These are phyloP conservation scores for Kuraishia ogatae DNA, from an alignment of 805 yeast species.

Conservation along the genomic window DNA sequence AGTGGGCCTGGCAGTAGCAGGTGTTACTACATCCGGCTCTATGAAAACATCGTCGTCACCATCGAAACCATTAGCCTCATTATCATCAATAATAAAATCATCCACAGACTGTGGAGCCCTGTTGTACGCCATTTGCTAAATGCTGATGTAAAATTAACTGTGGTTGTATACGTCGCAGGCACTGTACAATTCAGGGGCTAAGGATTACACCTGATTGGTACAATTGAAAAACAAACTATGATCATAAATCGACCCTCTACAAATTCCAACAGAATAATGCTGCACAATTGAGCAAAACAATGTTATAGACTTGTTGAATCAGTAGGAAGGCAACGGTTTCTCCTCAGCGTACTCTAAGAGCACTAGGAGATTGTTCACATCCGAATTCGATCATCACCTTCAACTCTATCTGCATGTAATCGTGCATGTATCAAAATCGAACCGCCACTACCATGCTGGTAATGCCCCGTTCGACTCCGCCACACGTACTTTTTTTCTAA, in stretches of 20 bases:
- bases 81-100: conserved; percentile 13
- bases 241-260: neutral
- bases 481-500: neutral
- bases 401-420: neutral
- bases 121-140: neutral
- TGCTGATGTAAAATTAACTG: neutral
- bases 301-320: conserved; percentile 5
- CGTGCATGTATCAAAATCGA: conserved; percentile 1
- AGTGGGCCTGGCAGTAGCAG: neutral
- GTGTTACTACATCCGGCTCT: conserved; percentile 19
- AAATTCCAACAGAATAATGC: neutral
- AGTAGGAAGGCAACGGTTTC: conserved; percentile 18
- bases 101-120: conserved; percentile 1
- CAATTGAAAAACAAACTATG: neutral
- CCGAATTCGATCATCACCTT: conserved; percentile 13
- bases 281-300: neutral
- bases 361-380: conserved; percentile 19
- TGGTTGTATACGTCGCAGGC: neutral
- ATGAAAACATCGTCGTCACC: conserved; percentile 24
- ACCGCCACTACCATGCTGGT: neutral
- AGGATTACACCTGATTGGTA: neutral
- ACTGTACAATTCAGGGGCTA: neutral
- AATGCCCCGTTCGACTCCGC: neutral
- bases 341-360: conserved; percentile 10
- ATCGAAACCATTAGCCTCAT: conserved; percentile 8